phyloP scores from a whole-genome alignment of 129 eudicot species.

The Tagetes erecta region DNA sequence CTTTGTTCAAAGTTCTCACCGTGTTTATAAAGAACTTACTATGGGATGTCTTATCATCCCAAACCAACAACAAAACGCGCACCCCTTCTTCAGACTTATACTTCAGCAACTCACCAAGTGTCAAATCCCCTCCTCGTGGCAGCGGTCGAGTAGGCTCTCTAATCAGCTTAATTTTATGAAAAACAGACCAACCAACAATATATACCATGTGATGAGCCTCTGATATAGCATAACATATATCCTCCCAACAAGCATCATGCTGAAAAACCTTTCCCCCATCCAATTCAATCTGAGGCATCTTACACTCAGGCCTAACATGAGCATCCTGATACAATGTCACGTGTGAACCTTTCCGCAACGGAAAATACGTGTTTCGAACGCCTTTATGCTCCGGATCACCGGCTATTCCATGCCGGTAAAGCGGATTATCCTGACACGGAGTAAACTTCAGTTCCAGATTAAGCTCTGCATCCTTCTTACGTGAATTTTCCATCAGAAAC shows the following conservation, averaged over 20 bases:
- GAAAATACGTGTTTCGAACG: slow-evolving; percentile 64
- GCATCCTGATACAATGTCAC: slow-evolving; percentile 91
- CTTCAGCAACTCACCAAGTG: slow-evolving; percentile 78
- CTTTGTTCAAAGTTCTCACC: slow-evolving; percentile 44
- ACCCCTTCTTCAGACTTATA: slow-evolving; percentile 95
- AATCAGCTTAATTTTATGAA: slow-evolving; percentile 65
- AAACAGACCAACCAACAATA: slow-evolving; percentile 89
- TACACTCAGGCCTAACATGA: slow-evolving; percentile 44
- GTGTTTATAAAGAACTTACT: slow-evolving; percentile 58
- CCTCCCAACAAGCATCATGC: slow-evolving; percentile 80
- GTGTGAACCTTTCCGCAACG: slow-evolving; percentile 58
- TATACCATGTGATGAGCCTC: slow-evolving; percentile 90
- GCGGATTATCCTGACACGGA: slow-evolving; percentile 48
- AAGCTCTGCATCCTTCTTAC: slow-evolving; percentile 56
- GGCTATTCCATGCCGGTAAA: slow-evolving; percentile 53
- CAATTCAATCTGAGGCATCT: slow-evolving; percentile 61
- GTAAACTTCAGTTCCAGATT: slow-evolving; percentile 49
- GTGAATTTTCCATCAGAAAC: slow-evolving; percentile 54
- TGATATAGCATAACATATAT: slow-evolving; percentile 71
- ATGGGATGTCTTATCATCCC: slow-evolving; percentile 95
- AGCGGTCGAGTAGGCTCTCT: slow-evolving; percentile 73
- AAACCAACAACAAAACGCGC: slow-evolving; percentile 75
- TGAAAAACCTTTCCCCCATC: slow-evolving; percentile 53
- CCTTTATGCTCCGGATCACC: slow-evolving; percentile 61
- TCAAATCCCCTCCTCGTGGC: slow-evolving; percentile 82